phyloP scores from a whole-genome alignment of 495 filamentous ascomycete species.

The Penicillium maclennaniae region DNA sequence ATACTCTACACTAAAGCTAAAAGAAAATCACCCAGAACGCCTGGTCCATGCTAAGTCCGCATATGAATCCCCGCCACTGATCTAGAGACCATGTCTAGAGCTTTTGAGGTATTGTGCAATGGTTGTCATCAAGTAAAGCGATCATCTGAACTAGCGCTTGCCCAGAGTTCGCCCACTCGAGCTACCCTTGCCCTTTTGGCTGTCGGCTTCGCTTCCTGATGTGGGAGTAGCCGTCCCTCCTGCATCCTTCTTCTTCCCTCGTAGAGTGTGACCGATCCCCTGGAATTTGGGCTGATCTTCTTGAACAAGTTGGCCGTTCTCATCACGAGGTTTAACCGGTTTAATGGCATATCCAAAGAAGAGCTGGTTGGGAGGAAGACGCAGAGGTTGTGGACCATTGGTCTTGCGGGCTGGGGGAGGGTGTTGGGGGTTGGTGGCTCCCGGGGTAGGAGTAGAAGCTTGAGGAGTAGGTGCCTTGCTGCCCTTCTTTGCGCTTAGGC shows the following conservation, averaged over 20 bases:
- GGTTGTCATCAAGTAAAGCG: constrained; percentile 3
- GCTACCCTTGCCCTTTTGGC: constrained; percentile 25
- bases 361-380: constrained; percentile 81
- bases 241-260: constrained; percentile 56
- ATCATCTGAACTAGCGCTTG: constrained; percentile 15
- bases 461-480: constrained; percentile 76
- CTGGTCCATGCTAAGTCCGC: constrained; percentile 30
- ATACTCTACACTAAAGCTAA: constrained; percentile 2
- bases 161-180: constrained; percentile 22
- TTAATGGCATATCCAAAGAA: constrained; percentile 96
- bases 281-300: constrained; percentile 74
- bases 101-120: constrained; percentile 11
- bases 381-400: constrained; percentile 82
- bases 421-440: constrained; percentile 53
- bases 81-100: constrained; percentile 17
- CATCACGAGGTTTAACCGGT: constrained; percentile 75
- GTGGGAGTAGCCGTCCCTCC: constrained; percentile 37
- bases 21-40: constrained; percentile 18
- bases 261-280: constrained; percentile 84
- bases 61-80: constrained; percentile 5
- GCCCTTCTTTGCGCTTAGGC: constrained; percentile 73
- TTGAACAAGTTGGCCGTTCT: constrained; percentile 55
- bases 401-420: constrained; percentile 46
- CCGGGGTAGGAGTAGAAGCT: constrained; percentile 73
- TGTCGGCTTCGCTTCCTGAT: constrained; percentile 30